Conservation (phyloP, 2,329 filamentous ascomycete species). For the Kalaharituber pfeilii region DNA sequence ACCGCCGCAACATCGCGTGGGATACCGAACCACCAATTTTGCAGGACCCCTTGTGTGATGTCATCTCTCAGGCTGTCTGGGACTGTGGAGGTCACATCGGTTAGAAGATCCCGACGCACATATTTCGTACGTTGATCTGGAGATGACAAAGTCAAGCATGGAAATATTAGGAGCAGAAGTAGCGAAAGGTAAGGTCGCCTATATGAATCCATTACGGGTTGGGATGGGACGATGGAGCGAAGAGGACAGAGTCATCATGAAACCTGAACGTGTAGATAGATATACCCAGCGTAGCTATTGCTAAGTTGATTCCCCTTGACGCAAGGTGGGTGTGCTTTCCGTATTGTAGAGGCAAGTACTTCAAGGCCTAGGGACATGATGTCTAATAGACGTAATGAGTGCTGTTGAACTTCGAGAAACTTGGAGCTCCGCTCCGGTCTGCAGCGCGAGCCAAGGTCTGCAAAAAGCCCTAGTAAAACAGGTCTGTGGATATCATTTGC, state of each 20-base stretch:
- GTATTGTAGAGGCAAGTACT: no score
- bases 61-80: not conserved
- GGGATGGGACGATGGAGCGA: not conserved
- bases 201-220: not conserved
- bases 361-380: not conserved
- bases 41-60: conserved; percentile 28
- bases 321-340: not conserved
- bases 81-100: not conserved
- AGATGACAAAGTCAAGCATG: no score
- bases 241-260: not conserved
- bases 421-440: no score
- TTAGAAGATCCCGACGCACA: not conserved
- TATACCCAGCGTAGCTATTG: not conserved
- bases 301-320: not conserved
- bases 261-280: not conserved
- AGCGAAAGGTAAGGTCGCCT: not conserved
- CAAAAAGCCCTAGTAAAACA: no score
- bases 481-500: no score
- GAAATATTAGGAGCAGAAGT: not conserved
- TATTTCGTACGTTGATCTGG: not conserved
- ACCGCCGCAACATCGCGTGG: conserved; percentile 46
- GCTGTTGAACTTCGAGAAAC: no score
- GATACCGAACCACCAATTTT: conserved; percentile 49
- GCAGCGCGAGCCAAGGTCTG: no score
- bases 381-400: not conserved